Evolutionary conservation across 2,329 filamentous ascomycete genomes (phyloP).

Genomic region (Ceratocystis cacaofunesta): DNA sequence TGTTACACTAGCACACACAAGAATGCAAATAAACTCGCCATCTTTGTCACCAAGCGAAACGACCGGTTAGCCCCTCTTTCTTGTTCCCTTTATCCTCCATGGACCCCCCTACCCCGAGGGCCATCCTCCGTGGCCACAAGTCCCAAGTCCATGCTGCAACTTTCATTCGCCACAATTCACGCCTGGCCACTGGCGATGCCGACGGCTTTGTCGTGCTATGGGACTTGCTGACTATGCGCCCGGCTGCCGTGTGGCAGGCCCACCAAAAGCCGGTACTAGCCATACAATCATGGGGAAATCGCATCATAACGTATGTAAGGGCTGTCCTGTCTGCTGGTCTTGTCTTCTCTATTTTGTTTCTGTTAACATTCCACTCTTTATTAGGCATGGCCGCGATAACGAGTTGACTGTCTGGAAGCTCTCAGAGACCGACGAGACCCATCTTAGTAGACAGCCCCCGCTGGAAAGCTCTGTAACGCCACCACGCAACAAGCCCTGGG

Average conservation of each 20-base stretch:
- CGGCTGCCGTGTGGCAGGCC: constrained; percentile 72
- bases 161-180: constrained; percentile 58
- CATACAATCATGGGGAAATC: constrained; percentile 56
- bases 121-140: constrained; percentile 72
- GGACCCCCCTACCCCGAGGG: constrained; percentile 28
- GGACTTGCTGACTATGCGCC: constrained; percentile 68
- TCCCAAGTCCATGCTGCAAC: constrained; percentile 62
- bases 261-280: constrained; percentile 67
- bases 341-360: neutral
- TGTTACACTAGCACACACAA: neutral
- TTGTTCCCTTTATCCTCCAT: neutral
- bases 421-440: constrained; percentile 40
- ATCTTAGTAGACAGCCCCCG: constrained; percentile 54
- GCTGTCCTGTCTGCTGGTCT: neutral
- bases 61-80: neutral
- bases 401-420: constrained; percentile 76
- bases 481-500: constrained; percentile 54
- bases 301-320: constrained; percentile 64
- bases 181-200: constrained; percentile 73
- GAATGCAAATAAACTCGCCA: too few species aligned
- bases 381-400: constrained; percentile 79
- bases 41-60: too few species aligned
- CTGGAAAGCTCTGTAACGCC: constrained; percentile 40
- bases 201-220: constrained; percentile 81
- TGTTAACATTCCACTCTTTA: neutral